Conservation (phyloP, 805 yeast species). For the Pichia sporocuriosa region DNA sequence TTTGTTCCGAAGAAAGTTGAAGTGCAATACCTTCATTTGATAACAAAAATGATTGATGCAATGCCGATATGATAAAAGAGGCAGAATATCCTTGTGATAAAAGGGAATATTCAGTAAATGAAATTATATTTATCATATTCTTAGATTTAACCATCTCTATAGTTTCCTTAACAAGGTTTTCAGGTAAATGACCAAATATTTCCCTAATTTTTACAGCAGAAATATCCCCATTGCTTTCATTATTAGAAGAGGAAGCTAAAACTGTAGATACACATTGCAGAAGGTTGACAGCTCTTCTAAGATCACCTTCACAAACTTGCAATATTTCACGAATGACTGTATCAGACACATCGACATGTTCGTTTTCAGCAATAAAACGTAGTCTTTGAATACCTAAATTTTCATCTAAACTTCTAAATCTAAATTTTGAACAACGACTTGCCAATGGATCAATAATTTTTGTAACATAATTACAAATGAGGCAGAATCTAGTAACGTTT, state of each 20-base stretch:
- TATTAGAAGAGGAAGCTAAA: conserved; percentile 31
- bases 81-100: conserved; percentile 30
- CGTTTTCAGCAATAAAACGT: conserved; percentile 48
- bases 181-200: conserved; percentile 31
- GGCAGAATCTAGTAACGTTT: conserved; percentile 83
- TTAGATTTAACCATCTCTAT: conserved; percentile 16
- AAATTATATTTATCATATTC: conserved; percentile 21
- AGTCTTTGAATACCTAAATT: conserved; percentile 65
- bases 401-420: conserved; percentile 75
- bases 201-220: conserved; percentile 19
- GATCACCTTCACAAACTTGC: conserved; percentile 77
- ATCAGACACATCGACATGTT: conserved; percentile 36
- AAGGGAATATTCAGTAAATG: conserved; percentile 23
- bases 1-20: conserved; percentile 31
- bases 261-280: conserved; percentile 77
- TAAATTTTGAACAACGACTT: conserved; percentile 90
- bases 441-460: conserved; percentile 95
- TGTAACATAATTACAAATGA: conserved; percentile 94
- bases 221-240: conserved; percentile 11
- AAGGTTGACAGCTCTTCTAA: conserved; percentile 86
- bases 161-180: conserved; percentile 14
- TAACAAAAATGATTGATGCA: conserved; percentile 29
- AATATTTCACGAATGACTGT: conserved; percentile 59
- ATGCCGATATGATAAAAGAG: conserved; percentile 23
- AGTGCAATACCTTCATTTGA: conserved; percentile 49